Evolutionary conservation across 805 yeast species (phyloP), one percentile per base, ranked within the genome.

Genomic region (Nakazawaea pomicola): DNA sequence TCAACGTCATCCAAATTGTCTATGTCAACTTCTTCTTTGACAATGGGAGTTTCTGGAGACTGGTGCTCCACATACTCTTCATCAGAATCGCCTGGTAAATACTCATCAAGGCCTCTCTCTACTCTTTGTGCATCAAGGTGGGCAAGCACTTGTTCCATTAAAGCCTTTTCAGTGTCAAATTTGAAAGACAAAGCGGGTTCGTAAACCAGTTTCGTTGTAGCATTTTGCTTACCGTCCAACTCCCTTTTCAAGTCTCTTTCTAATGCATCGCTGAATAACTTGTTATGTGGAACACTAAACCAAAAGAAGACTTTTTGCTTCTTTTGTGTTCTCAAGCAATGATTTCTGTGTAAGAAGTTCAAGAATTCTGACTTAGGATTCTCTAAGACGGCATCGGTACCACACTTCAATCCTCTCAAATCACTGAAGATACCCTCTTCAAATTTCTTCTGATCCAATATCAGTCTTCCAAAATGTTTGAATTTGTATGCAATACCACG

Each of bases 361-460:
- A 91, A 68, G 57, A 91, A 89, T 27, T 79, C 80, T 0, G 95
- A 86, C 56, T 85, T 79, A 12, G 98, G 96, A 35, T 76, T 78
- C 58, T 91, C 98, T 44, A 91, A 66, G 4, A 87, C 74, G 11
- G 98, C 96, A 65, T 88, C 91, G 4, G 79, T 72, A 17, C 93
- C 95, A 57, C 88, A 77, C 62, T 90, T 91, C 46, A 93, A 68
- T 47, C 84, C 78, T 50, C 99, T 75, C 48, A 91, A 65, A 59
- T 93, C 98, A 6, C 95, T 83, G 52, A 93, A 91, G 20, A 91
- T 80, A 16, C 98, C 97, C 64, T 91, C 99, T 65, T 91, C 98
- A 57, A 91, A 91, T 64, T 93, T 91, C 63, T 93, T 90, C 51
- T 95, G 70, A 59, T 93, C 96, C 15, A 75, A 60, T 18, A 93